Base-by-base conservation (phyloP, 2,329 filamentous ascomycete genomes). In the Xylaria sp. region DNA sequence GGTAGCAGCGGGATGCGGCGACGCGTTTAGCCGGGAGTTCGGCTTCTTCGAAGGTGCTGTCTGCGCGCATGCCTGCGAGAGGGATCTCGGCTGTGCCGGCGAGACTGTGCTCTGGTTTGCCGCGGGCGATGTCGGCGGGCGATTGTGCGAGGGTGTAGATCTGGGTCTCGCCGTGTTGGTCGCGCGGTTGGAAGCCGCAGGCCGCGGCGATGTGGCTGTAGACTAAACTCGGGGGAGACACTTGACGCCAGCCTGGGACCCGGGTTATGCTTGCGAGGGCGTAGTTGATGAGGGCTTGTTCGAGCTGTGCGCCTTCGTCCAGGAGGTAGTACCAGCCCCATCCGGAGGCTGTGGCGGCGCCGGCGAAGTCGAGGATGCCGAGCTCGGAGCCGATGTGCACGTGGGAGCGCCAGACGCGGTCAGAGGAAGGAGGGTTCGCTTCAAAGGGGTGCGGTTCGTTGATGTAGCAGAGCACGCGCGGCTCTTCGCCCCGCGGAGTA, bases 241-340 rank as follows among this genome's bases (percentile, higher is more conserved):
- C 90, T 59, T 87, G 83, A 46, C 80, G 84, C 91, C 92, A 99
- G 54, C 91, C 91, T 65, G 60, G 62, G 3, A 59, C 19, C 10
- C 63, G 63, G 58, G 86, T 84, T 7, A 90, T 90, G 1, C 90
- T 83, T 8, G 82, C 80, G 2, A 97, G 80, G 0, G 94, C 88
- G 73, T 95, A 97, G 72, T 93, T 88, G 10, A 97, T 78, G 2
- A 99, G 82, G 0, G 94, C 94, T 72, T 97, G 93, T 76, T 99
- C 94, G n/a, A 99, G 83, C 73, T 94, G 84, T 0, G 92, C 92
- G 7, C 87, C 94, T 70, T 96, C 92, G 71, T 93, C 91, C n/a
- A 91, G 80, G 9, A 99, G 84, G 75, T 92, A 97, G 77, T 99
- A 99, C 91, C 92, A 99, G 1, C 94, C 94, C 93, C 93, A 99